Evolutionary conservation across 129 eudicot genomes (phyloP).

Genomic region (Daucus carota): DNA sequence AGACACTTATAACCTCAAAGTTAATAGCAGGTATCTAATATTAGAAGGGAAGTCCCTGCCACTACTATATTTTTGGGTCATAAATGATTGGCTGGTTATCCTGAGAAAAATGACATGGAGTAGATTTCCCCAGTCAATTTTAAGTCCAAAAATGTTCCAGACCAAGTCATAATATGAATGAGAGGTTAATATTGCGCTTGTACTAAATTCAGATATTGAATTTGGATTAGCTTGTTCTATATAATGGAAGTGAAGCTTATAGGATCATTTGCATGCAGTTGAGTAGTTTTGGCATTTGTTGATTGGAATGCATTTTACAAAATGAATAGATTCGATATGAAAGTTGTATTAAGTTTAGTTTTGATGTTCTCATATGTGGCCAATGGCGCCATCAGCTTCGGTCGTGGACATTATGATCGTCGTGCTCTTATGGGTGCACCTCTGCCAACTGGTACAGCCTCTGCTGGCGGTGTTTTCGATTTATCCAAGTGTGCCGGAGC

Average conservation of each 20-base stretch:
- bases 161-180: not conserved
- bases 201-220: too few species aligned
- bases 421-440: not conserved
- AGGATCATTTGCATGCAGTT: not conserved
- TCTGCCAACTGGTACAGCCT: too few species aligned
- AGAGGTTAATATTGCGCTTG: not conserved
- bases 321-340: not conserved
- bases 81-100: too few species aligned
- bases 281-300: too few species aligned
- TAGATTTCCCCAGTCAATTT: too few species aligned
- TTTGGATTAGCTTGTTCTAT: too few species aligned
- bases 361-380: not conserved
- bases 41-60: too few species aligned
- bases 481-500: not conserved
- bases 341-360: not conserved
- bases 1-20: too few species aligned
- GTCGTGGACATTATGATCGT: not conserved
- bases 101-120: too few species aligned
- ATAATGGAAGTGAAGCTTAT: not conserved
- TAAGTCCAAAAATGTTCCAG: not conserved
- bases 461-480: slow-evolving; percentile 4
- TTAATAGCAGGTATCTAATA: too few species aligned
- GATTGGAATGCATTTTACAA: not conserved
- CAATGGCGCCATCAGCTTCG: not conserved
- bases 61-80: too few species aligned